Evolutionary conservation across 768 basidiomycete genomes (phyloP).

Genomic region (Multifurca ochricompacta): DNA sequence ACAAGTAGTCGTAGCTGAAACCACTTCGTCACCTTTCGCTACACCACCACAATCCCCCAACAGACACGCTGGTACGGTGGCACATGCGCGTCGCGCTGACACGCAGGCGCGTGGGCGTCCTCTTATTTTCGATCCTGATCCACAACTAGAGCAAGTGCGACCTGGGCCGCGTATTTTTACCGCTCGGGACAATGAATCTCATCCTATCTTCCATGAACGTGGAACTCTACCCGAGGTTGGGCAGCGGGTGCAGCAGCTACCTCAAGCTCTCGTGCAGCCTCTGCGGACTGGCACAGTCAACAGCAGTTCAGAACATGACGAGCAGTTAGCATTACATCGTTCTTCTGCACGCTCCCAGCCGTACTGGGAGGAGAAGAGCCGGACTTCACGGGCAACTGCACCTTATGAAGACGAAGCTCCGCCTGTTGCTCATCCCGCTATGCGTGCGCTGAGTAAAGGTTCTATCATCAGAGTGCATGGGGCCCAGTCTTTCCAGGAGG

Average conservation of each 20-base stretch:
- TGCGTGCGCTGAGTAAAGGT: conserved; percentile 9
- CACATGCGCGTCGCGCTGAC: conserved; percentile 3
- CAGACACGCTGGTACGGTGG: background rate
- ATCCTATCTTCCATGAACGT: background rate
- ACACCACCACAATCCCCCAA: conserved; percentile 11
- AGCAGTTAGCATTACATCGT: background rate
- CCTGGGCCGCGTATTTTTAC: background rate
- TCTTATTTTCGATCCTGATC: background rate
- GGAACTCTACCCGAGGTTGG: background rate
- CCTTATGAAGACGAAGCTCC: conserved; percentile 14
- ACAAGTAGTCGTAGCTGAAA: background rate
- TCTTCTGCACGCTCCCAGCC: background rate
- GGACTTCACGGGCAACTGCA: background rate
- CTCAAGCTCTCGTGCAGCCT: background rate
- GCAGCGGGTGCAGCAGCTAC: background rate
- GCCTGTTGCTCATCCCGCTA: conserved; percentile 6
- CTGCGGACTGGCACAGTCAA: background rate
- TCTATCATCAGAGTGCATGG: background rate
- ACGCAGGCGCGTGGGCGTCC: background rate
- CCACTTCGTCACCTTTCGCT: background rate
- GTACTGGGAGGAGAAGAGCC: conserved; percentile 1
- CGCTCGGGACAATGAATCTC: background rate
- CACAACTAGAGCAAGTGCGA: background rate
- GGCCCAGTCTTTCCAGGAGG: background rate
- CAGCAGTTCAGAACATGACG: background rate